These are phyloP conservation scores for Starmerella bombi DNA, from an alignment of 805 yeast species.

Conservation along the genomic window DNA sequence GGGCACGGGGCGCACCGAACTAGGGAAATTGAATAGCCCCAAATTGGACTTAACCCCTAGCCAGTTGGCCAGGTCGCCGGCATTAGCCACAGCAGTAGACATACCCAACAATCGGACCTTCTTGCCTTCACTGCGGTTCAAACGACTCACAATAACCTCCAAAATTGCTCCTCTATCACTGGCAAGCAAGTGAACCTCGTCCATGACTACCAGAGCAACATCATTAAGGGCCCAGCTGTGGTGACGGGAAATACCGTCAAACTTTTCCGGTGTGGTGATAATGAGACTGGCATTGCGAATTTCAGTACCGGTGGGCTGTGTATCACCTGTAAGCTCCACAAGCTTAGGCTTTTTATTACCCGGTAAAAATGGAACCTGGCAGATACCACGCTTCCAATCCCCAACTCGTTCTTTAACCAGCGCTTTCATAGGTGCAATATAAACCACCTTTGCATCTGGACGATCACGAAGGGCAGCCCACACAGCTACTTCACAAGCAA, in stretches of 20 bases:
- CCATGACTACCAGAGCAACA: slow-evolving; percentile 68
- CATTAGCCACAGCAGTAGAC: slow-evolving; percentile 79
- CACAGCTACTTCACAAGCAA: slow-evolving; percentile 91
- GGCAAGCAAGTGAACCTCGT: slow-evolving; percentile 71
- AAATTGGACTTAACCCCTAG: slow-evolving; percentile 42
- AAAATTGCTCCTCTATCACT: slow-evolving; percentile 78
- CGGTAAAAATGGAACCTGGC: slow-evolving; percentile 17
- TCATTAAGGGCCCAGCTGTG: slow-evolving; percentile 66
- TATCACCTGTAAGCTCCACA: slow-evolving; percentile 75
- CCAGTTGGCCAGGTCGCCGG: slow-evolving; percentile 79
- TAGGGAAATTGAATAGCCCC: slow-evolving; percentile 69
- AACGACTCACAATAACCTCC: slow-evolving; percentile 80
- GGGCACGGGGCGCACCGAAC: slow-evolving; percentile 74
- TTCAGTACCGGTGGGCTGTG: slow-evolving; percentile 55
- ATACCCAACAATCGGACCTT: slow-evolving; percentile 56
- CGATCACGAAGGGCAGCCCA: slow-evolving; percentile 86
- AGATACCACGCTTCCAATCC: slow-evolving; percentile 46
- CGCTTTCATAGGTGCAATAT: slow-evolving; percentile 85
- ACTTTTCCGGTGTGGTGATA: slow-evolving; percentile 75
- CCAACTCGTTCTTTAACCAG: slow-evolving; percentile 71
- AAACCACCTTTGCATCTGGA: slow-evolving; percentile 70
- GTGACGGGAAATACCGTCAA: slow-evolving; percentile 68
- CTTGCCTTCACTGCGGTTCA: slow-evolving; percentile 55
- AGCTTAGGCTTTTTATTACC: slow-evolving; percentile 28
- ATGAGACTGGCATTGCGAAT: slow-evolving; percentile 60